Base-by-base conservation (phyloP, 1,284 basidiomycete species). In the Rhodotorula sp. region DNA sequence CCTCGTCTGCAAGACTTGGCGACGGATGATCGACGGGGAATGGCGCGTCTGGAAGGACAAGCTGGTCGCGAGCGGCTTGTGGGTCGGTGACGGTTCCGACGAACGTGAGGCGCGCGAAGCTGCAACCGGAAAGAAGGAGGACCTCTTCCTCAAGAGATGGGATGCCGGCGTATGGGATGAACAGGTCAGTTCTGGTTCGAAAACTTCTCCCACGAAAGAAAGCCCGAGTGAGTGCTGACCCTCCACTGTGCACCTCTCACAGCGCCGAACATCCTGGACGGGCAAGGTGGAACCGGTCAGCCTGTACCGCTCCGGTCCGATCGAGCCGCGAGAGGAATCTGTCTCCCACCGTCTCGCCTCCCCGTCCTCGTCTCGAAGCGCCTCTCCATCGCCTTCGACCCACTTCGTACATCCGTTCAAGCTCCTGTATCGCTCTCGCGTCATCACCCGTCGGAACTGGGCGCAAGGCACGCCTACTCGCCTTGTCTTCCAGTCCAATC, bases 31-130 rank as follows among this genome's bases (percentile, higher is more conserved):
- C 72, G 91, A 94, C 79, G 89, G 89, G 2, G 91, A 93, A 77
- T 86, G 88, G 46, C 86, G 91, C 22, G 85, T 93, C 46, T 94
- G 92, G 91, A 86, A 88, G 70, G 88, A 90, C 73, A 84, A 92
- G 22, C 84, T 93, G 66, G 88, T 89, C 79, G 85, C 81, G 68
- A 90, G 89, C 24, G 88, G 87, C 74, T 88, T 91, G 53, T 93
- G 91, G 91, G 91, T 91, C 77, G 92, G 90, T 26, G 88, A 89
- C 18, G 89, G 68, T 87, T 86, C 8, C 89, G 77, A 77, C 51
- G 76, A 76, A 57, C 53, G 45, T 2, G 76, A 77, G 49, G 76
- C 76, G 44, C 62, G 64, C 42, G 69, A 74, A 37, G 73, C 77
- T 33, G 67, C 60, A 12, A 56, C 62, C 5, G 73, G 74, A 15